Conservation (phyloP, 768 basidiomycete species). For the Mycena galopus region DNA sequence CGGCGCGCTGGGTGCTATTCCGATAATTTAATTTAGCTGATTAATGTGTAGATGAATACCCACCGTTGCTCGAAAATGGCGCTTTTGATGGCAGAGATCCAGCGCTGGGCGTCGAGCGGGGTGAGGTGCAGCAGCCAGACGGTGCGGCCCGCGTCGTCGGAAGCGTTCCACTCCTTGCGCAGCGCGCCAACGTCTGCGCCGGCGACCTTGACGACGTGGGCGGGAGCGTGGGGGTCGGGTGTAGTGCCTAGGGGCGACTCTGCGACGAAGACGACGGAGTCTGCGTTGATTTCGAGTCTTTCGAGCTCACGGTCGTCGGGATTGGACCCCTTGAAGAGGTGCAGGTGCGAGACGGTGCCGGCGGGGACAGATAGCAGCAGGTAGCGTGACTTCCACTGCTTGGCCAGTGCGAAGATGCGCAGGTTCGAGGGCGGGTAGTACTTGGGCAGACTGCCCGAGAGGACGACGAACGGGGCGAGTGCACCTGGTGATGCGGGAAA, state of each 20-base stretch:
- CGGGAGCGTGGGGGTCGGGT: slow-evolving; percentile 51
- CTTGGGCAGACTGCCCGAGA: slow-evolving; percentile 71
- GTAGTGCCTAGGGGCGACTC: slow-evolving; percentile 54
- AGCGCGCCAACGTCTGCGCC: slow-evolving; percentile 70
- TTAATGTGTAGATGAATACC: slow-evolving; percentile 21
- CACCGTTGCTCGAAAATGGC: slow-evolving; percentile 81
- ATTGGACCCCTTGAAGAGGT: slow-evolving; percentile 72
- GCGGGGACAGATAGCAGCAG: slow-evolving; percentile 47
- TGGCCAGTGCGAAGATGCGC: slow-evolving; percentile 79
- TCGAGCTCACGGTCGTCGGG: slow-evolving; percentile 79
- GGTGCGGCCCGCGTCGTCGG: slow-evolving; percentile 64
- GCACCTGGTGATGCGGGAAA: slow-evolving; percentile 72
- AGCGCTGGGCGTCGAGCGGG: slow-evolving; percentile 73
- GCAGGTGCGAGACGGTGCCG: slow-evolving; percentile 69
- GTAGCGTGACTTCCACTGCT: slow-evolving; percentile 37
- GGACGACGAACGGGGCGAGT: slow-evolving; percentile 65
- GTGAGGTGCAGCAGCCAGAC: slow-evolving; percentile 84
- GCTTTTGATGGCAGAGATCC: slow-evolving; percentile 82
- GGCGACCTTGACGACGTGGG: slow-evolving; percentile 76
- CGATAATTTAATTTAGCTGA: slow-evolving; percentile 8
- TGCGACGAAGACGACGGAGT: slow-evolving; percentile 81
- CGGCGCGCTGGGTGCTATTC: slow-evolving; percentile 77
- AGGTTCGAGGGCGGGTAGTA: slow-evolving; percentile 77
- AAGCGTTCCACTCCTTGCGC: slow-evolving; percentile 55
- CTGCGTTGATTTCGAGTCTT: slow-evolving; percentile 80